Evolutionary conservation across 495 filamentous ascomycete genomes (phyloP).

Genomic region (Cercophora sp.): DNA sequence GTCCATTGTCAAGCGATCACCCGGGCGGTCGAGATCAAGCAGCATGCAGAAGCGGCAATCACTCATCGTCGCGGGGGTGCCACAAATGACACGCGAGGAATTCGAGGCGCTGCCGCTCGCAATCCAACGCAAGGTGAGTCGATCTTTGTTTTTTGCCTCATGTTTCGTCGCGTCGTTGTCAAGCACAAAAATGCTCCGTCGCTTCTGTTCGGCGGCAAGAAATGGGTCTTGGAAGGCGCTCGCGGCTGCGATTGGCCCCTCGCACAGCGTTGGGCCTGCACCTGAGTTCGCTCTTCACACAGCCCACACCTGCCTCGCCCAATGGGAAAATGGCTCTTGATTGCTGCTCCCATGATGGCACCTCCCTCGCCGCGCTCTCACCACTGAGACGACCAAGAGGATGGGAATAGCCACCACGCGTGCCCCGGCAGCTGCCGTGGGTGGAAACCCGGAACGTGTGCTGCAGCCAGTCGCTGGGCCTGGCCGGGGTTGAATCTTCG

Average conservation of each 20-base stretch:
- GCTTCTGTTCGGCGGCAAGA: constrained; percentile 13
- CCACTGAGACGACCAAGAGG: constrained; percentile 10
- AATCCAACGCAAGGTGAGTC: constrained; percentile 54
- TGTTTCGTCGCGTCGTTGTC: background rate
- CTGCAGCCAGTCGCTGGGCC: no score
- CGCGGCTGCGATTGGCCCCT: constrained; percentile 21
- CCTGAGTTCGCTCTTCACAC: constrained; percentile 23
- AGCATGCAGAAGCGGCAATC: constrained; percentile 24
- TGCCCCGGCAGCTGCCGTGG: no score
- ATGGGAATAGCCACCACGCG: background rate
- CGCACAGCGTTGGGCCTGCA: constrained; percentile 22
- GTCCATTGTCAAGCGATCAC: constrained; percentile 17
- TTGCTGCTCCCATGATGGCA: constrained; percentile 14
- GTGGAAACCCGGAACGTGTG: no score
- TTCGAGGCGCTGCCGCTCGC: constrained; percentile 54
- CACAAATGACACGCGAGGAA: constrained; percentile 34
- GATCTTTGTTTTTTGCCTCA: constrained; percentile 8
- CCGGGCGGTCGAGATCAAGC: constrained; percentile 20
- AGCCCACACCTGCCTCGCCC: constrained; percentile 15
- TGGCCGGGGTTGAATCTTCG: no score
- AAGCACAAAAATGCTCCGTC: background rate
- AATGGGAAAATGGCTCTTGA: constrained; percentile 17
- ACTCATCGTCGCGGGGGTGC: constrained; percentile 19
- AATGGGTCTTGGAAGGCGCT: background rate
- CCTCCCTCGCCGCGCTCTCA: no score